phyloP scores from a whole-genome alignment of 495 filamentous ascomycete genomes.

The Endocarpon pusillum region DNA sequence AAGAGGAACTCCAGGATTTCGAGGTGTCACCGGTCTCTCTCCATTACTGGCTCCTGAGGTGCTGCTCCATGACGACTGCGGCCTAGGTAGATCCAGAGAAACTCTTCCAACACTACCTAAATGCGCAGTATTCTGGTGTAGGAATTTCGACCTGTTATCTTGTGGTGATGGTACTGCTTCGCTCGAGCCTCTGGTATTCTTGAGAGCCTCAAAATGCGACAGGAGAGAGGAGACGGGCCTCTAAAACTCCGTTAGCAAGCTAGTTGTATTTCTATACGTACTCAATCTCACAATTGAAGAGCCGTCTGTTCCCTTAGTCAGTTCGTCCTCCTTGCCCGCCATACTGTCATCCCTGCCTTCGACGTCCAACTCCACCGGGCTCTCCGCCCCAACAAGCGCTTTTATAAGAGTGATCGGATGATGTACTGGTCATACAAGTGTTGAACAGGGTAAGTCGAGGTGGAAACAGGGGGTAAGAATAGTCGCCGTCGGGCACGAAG shows the following conservation, averaged over 20 bases:
- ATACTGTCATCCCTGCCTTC: no score
- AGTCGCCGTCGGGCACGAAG: no score
- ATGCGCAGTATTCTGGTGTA: constrained; percentile 31
- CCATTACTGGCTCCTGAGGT: constrained; percentile 13
- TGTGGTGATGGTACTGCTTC: constrained; percentile 16
- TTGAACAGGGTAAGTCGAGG: no score
- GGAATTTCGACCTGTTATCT: constrained; percentile 20
- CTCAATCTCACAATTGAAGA: constrained; percentile 27
- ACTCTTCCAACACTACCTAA: constrained; percentile 22
- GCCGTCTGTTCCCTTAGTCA: constrained; percentile 28
- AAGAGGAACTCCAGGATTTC: not conserved
- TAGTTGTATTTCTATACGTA: constrained; percentile 5
- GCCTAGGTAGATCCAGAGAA: constrained; percentile 35
- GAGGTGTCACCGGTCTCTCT: not conserved
- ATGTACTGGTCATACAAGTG: no score
- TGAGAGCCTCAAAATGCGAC: constrained; percentile 83
- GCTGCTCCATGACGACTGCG: constrained; percentile 26
- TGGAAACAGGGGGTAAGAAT: no score
- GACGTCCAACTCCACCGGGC: no score
- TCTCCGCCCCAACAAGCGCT: no score
- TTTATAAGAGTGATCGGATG: no score
- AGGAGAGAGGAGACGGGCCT: constrained; percentile 80
- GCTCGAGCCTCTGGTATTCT: constrained; percentile 29
- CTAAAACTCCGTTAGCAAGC: constrained; percentile 15
- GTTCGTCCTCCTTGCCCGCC: no score